Conservation (phyloP, 495 filamentous ascomycete species). For the Penicillium riverlandense region DNA sequence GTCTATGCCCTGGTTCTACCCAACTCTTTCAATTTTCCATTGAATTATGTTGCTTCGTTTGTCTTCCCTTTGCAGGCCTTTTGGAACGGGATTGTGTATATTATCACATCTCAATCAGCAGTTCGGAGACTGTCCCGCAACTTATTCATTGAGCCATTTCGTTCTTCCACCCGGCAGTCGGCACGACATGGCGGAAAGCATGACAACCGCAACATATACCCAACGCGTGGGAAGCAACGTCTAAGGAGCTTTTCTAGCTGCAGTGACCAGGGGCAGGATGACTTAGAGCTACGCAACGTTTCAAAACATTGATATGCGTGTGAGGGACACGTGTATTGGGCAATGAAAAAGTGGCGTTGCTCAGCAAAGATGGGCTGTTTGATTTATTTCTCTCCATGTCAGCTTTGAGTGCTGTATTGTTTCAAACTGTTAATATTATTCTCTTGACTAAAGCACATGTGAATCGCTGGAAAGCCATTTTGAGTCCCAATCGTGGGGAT, state of each 20-base stretch:
- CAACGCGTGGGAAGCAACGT: background rate
- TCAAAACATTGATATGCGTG: background rate
- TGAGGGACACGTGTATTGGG: background rate
- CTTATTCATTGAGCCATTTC: background rate
- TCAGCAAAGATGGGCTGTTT: too few species aligned
- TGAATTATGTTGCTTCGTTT: constrained; percentile 58
- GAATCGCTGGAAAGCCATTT: too few species aligned
- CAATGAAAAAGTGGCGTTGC: too few species aligned
- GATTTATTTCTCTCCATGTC: too few species aligned
- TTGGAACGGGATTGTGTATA: constrained; percentile 69
- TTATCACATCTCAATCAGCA: constrained; percentile 4
- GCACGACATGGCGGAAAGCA: background rate
- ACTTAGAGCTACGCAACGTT: background rate
- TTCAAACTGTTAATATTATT: too few species aligned
- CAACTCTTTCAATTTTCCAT: constrained; percentile 36
- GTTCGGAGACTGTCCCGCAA: background rate
- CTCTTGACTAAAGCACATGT: too few species aligned
- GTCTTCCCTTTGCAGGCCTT: constrained; percentile 72
- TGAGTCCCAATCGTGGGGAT: too few species aligned
- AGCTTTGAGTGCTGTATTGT: too few species aligned
- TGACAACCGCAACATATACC: background rate
- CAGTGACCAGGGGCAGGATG: background rate
- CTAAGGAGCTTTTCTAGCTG: background rate
- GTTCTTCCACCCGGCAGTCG: background rate
- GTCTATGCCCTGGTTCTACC: constrained; percentile 54